Base-by-base conservation (phyloP, 345 rosid genomes). In the Noccaea caerulescens region DNA sequence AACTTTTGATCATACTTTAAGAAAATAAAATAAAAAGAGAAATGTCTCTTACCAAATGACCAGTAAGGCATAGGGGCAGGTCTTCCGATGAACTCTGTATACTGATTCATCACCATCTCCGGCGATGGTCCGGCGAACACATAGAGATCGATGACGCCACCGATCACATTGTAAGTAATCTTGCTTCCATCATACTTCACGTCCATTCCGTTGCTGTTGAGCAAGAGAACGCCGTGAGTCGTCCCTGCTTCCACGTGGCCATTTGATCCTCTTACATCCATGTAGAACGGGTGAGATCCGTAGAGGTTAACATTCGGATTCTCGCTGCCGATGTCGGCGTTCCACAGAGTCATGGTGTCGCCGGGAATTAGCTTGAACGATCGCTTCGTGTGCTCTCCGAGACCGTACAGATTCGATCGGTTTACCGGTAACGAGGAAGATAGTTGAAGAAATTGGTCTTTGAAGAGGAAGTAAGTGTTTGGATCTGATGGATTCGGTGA, bases 21-120 rank as follows among this genome's bases (percentile, higher is more conserved):
- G 27, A 0, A 41, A 62, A 33, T 8, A 13, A 51, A 50, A 30
- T 51, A 13, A 2, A 27, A 4, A 46, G 49, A 42, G n/a, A 49
- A 58, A 5, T 1, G 5, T 27, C 59, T 34, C 77, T 18, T 61
- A 87, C 94, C 92, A 25, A 88, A 84, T 18, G 97, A 86, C 97
- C 97, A 88, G 56, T 88, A 86, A 13, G 97, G 93, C 93, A 88
- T 86, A 7, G 93, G 83, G 1, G 97, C 82, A 53, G 92, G 88
- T 46, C 86, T 78, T 42, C 97, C 92, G 0, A 88, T 84, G 20
- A 90, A 75, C 76, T 72, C 78, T 0, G 97, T 90, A 58, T 85
- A 90, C 76, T 90, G 97, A 79, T 84, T 63, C 39, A 86, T 68
- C 25, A 90, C 93, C 33, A 23, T 10, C 13, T 81, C 81, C 0